Percentiles rank a stretch among this genome's conserved stretches.
Conservation (phyloP, 2,329 filamentous ascomycete species). For the Endoconidiophora polonica region DNA sequence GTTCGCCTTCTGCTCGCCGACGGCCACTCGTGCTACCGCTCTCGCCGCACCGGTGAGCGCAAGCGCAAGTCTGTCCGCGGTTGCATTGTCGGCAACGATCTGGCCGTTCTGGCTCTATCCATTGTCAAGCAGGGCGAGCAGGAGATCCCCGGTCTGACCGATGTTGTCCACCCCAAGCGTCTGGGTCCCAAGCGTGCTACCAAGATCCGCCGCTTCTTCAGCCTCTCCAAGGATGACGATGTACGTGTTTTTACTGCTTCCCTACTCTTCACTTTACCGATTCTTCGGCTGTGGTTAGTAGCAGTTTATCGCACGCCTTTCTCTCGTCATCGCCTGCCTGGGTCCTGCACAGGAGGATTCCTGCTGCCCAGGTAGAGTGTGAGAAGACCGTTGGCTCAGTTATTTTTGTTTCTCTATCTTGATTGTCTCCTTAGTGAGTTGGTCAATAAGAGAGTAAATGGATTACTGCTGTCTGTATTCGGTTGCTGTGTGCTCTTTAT, state of each 20-base stretch:
- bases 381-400: constrained; percentile 26
- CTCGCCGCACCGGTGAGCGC: constrained; percentile 93
- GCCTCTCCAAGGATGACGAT: constrained; percentile 99
- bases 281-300: constrained; percentile 19
- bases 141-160: constrained; percentile 92
- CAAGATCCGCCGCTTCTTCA: constrained; percentile 99
- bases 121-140: constrained; percentile 96
- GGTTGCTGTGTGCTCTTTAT: constrained; percentile 10
- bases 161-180: constrained; percentile 96
- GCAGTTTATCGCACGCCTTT: constrained; percentile 19
- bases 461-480: constrained; percentile 1
- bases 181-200: constrained; percentile 98
- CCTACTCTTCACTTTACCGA: constrained; percentile 17
- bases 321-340: constrained; percentile 55
- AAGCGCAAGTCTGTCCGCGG: constrained; percentile 98
- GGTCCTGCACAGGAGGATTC: constrained; percentile 26
- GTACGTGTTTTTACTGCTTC: constrained; percentile 45
- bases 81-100: constrained; percentile 94
- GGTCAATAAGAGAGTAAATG: not conserved
- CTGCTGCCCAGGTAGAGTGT: constrained; percentile 41
- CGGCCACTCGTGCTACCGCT: constrained; percentile 98
- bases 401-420: constrained; percentile 2
- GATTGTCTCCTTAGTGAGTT: not conserved
- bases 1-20: constrained; percentile 90
- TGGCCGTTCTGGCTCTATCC: constrained; percentile 83